phyloP scores from a whole-genome alignment of 345 rosid species.

The Citrus trifoliata region DNA sequence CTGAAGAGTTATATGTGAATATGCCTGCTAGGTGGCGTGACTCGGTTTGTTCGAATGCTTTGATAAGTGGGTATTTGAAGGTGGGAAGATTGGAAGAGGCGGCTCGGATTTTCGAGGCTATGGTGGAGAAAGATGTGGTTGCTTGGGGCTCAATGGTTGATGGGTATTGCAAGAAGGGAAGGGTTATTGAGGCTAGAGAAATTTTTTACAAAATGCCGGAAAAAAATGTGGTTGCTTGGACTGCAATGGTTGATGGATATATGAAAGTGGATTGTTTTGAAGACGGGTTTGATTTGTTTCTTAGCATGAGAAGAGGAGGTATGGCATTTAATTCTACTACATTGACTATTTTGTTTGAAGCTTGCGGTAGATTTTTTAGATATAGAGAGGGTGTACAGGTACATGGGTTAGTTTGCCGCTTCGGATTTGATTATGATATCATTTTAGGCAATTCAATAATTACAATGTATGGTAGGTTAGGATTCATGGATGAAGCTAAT shows the following conservation, averaged over 20 bases:
- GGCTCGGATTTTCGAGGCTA: conserved; percentile 47
- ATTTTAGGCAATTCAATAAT: conserved; percentile 63
- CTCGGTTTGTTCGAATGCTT: conserved; percentile 63
- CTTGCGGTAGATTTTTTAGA: conserved; percentile 45
- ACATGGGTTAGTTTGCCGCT: conserved; percentile 46
- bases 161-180: conserved; percentile 70
- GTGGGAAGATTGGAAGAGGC: conserved; percentile 52
- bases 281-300: conserved; percentile 61
- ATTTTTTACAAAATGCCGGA: conserved; percentile 52
- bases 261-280: conserved; percentile 52
- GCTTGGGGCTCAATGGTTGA: conserved; percentile 73
- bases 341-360: conserved; percentile 59
- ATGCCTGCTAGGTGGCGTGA: conserved; percentile 53
- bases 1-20: conserved; percentile 41
- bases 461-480: conserved; percentile 64
- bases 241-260: conserved; percentile 74
- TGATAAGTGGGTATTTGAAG: conserved; percentile 69
- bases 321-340: conserved; percentile 54
- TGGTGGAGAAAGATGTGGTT: conserved; percentile 60
- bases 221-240: conserved; percentile 81
- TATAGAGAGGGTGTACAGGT: conserved; percentile 53
- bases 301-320: conserved; percentile 52
- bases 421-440: conserved; percentile 53
- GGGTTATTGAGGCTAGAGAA: conserved; percentile 45
- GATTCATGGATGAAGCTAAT: conserved; percentile 39